These are phyloP conservation scores for Cardamine chenopodiifolia DNA, from an alignment of 345 rosid genomes.

Conservation along the genomic window DNA sequence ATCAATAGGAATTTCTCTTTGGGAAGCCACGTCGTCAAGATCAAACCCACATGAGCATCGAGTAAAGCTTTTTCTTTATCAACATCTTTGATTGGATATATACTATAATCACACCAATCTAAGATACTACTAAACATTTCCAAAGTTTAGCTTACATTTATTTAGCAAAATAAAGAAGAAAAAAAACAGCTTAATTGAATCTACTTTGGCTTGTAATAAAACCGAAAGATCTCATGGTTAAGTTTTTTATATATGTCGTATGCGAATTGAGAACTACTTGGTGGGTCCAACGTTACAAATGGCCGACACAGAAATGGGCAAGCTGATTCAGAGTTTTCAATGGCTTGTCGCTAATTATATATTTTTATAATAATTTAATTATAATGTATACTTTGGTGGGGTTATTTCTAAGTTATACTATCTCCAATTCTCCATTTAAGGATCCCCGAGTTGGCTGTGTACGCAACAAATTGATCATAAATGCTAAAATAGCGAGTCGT, in stretches of 20 bases:
- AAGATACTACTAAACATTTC: background rate
- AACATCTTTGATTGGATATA: background rate
- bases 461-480: background rate
- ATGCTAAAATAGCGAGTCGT: background rate
- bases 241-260: constrained; percentile 15
- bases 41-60: constrained; percentile 34
- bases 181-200: background rate
- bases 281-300: constrained; percentile 29
- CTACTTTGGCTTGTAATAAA: background rate
- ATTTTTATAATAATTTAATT: background rate
- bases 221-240: constrained; percentile 1
- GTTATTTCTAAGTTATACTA: background rate
- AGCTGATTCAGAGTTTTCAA: constrained; percentile 12
- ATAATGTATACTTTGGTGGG: background rate
- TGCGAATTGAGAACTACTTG: constrained; percentile 3
- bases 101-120: background rate
- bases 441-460: background rate
- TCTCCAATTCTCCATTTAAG: background rate
- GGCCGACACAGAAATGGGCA: constrained; percentile 39
- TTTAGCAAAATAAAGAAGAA: background rate
- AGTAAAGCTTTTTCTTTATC: background rate
- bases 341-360: background rate
- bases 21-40: constrained; percentile 15
- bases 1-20: constrained; percentile 34
- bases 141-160: background rate